Percentiles rank a stretch among this genome's conserved stretches.
Conservation (phyloP, 352 stramenopile genomes). For the Globisporangium nunn region DNA sequence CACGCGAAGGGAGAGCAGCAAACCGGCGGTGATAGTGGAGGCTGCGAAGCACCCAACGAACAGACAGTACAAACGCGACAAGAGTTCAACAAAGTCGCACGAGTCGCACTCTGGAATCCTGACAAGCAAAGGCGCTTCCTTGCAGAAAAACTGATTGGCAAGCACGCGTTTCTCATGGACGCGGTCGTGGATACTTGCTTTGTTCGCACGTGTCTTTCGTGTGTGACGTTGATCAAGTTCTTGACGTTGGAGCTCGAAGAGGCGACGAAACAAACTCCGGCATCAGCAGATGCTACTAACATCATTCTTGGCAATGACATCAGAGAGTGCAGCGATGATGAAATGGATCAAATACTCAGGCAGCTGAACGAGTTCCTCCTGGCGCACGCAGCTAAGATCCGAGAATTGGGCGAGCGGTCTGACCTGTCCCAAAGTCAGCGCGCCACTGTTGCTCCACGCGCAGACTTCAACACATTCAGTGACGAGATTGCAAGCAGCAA, state of each 20-base stretch:
- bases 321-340: neutral
- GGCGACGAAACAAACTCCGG: constrained; percentile 4
- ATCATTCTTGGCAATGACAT: neutral
- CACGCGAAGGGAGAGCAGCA: constrained; percentile 21
- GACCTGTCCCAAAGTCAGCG: constrained; percentile 22
- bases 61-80: constrained; percentile 4
- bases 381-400: constrained; percentile 22
- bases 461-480: constrained; percentile 16
- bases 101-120: constrained; percentile 16
- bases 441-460: constrained; percentile 23
- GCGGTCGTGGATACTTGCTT: constrained; percentile 57
- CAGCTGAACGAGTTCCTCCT: constrained; percentile 26
- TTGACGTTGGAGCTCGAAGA: constrained; percentile 32
- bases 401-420: constrained; percentile 19
- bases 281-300: neutral
- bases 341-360: neutral
- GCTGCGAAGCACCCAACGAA: constrained; percentile 8
- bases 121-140: constrained; percentile 26
- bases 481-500: constrained; percentile 11
- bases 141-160: constrained; percentile 42
- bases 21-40: constrained; percentile 10
- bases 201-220: constrained; percentile 42
- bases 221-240: constrained; percentile 56
- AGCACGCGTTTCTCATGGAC: constrained; percentile 67
- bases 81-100: constrained; percentile 1